Evolutionary conservation across 495 filamentous ascomycete species (phyloP), one percentile per base, ranked within the genome.

Genomic region (Halenospora varia): DNA sequence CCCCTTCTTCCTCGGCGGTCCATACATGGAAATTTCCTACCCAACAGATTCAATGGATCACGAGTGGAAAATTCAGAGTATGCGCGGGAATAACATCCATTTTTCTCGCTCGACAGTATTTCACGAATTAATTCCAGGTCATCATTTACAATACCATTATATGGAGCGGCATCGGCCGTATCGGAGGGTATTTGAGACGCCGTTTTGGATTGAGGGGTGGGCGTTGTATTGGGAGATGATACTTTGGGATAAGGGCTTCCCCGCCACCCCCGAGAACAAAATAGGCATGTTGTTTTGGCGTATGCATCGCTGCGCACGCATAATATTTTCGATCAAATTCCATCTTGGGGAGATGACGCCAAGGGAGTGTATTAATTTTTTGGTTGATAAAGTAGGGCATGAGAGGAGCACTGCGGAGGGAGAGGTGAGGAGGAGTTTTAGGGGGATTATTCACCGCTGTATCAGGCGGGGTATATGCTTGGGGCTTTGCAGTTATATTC

Each of bases 161-260:
- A 71, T 70, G 18, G 68, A 68, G 10, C 72, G 77, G 10, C 62
- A 72, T 53, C 67, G 59, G 49, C 70, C 75, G 3, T 76, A 82
- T 62, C 73, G 77, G 11, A 56, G 61, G 18, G 53, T 80, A 1
- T 80, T 80, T 60, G 67, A 70, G 45, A 82, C 77, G 0, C 77
- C 77, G 1, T 82, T 81, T 60, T 80, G 68, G 68, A 73, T 78
- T 20, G 79, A 82, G 66, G 79, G 78, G 39, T 80, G 77, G 78
- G 72, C 76, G 2, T 65, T 80, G 40, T 81, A 82, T 59, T 80
- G 76, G 77, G 79, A 81, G 64, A 72, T 80, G 68, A 65, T 73
- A 49, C 70, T 75, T 48, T 78, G 67, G 75, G 51, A 70, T 40
- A 59, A 65, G 13, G 70, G 66, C 17, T 75, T 77, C 61, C 65